Evolutionary conservation across 2,329 filamentous ascomycete species (phyloP).

Genomic region (Camptophora hylomeconis): DNA sequence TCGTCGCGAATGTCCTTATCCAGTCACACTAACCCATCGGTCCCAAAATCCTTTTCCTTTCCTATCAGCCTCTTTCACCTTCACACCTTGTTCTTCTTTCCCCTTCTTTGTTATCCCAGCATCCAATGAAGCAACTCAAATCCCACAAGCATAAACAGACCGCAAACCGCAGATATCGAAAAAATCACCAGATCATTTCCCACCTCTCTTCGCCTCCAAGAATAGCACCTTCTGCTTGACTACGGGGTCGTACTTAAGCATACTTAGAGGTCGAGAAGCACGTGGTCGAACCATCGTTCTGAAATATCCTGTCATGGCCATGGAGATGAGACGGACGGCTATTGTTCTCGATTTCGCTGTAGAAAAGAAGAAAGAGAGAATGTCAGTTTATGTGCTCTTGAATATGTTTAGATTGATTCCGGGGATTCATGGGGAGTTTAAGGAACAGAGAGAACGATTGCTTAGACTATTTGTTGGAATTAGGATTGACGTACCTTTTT

Average conservation of each 20-base stretch:
- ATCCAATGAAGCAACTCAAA: neutral
- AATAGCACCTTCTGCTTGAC: conserved; percentile 94
- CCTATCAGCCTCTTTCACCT: too few relatives aligned
- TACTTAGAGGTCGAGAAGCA: conserved; percentile 70
- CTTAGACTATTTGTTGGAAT: neutral
- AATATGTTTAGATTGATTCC: too few relatives aligned
- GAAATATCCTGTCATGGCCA: conserved; percentile 96
- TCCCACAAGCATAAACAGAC: neutral
- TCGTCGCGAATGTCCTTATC: too few relatives aligned
- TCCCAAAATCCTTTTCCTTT: too few relatives aligned
- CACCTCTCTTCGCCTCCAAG: conserved; percentile 77
- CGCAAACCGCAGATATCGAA: neutral
- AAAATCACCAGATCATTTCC: conserved; percentile 26
- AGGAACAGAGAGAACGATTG: too few relatives aligned
- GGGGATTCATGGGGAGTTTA: neutral
- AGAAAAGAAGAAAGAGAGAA: too few relatives aligned
- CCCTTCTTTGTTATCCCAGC: neutral
- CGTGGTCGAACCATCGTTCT: conserved; percentile 79
- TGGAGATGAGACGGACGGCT: conserved; percentile 85
- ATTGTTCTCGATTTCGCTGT: conserved; percentile 83
- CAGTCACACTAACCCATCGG: too few relatives aligned
- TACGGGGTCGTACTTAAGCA: conserved; percentile 98
- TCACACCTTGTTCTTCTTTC: too few relatives aligned
- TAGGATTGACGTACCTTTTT: conserved; percentile 6
- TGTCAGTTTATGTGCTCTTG: too few relatives aligned